Conservation (phyloP, 1,284 basidiomycete species). For the Malassezia caprae region DNA sequence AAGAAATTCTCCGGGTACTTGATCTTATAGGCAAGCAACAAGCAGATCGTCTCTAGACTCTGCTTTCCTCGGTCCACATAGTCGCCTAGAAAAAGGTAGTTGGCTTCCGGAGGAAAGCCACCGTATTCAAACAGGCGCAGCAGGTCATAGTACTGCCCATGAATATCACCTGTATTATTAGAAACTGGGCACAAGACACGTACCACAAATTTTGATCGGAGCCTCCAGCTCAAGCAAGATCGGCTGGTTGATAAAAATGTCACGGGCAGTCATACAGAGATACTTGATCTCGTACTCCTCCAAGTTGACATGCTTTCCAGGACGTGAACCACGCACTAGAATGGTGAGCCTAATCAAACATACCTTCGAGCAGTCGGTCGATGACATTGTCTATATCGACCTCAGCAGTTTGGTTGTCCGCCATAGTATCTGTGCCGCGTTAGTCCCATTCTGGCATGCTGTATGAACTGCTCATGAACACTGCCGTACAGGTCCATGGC, state of each 20-base stretch:
- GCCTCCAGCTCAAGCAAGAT: slow-evolving; percentile 87
- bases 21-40: slow-evolving; percentile 84
- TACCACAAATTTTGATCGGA: slow-evolving; percentile 93
- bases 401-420: slow-evolving; percentile 40
- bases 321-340: slow-evolving; percentile 79
- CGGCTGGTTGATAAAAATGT: slow-evolving; percentile 92
- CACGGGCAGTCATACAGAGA: slow-evolving; percentile 82
- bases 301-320: slow-evolving; percentile 83
- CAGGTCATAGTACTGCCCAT: slow-evolving; percentile 89
- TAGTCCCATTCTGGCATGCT: not conserved
- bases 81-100: slow-evolving; percentile 90
- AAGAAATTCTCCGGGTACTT: slow-evolving; percentile 98
- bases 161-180: slow-evolving; percentile 62
- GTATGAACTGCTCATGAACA: not conserved
- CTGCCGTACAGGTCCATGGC: not conserved
- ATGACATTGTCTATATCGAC: slow-evolving; percentile 48
- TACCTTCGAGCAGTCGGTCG: slow-evolving; percentile 44
- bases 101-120: slow-evolving; percentile 88
- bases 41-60: slow-evolving; percentile 80
- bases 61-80: slow-evolving; percentile 93
- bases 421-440: slow-evolving; percentile 22
- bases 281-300: slow-evolving; percentile 95
- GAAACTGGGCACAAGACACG: slow-evolving; percentile 47
- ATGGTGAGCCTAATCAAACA: not conserved
- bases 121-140: slow-evolving; percentile 87